Percentiles rank a stretch among this genome's conserved stretches.
Conservation (phyloP, 164 flowering plant genomes). For the Magnolia sinica region DNA sequence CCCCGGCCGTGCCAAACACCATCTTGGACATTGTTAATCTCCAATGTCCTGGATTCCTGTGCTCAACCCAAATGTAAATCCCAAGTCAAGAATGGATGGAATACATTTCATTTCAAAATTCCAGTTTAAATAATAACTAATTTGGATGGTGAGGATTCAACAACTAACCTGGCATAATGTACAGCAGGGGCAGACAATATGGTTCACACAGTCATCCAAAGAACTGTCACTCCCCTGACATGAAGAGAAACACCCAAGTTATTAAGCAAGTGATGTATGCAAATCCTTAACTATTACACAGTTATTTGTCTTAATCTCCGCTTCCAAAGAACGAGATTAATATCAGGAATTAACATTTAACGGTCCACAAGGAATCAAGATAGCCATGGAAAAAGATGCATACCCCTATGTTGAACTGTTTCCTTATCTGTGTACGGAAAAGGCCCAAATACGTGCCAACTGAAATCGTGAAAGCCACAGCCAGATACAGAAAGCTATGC, state of each 20-base stretch:
- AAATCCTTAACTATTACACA: neutral
- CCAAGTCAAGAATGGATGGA: neutral
- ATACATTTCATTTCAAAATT: too few species aligned
- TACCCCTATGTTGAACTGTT: constrained; percentile 82
- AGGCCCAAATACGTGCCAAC: constrained; percentile 59
- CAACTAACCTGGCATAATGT: constrained; percentile 59
- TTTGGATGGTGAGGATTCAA: neutral
- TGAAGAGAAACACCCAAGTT: neutral
- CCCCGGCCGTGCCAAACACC: constrained; percentile 95
- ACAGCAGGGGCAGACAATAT: constrained; percentile 79
- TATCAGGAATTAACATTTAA: too few species aligned
- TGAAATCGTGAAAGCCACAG: constrained; percentile 49
- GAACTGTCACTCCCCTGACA: constrained; percentile 69
- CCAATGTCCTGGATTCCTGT: constrained; percentile 90
- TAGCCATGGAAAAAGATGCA: constrained; percentile 9
- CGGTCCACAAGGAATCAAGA: neutral
- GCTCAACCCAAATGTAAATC: constrained; percentile 6
- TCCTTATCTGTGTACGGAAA: constrained; percentile 61
- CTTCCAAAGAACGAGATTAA: too few species aligned
- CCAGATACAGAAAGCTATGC: constrained; percentile 59
- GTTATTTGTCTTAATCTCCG: neutral
- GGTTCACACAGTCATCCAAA: constrained; percentile 72
- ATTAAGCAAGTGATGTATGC: neutral
- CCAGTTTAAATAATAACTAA: neutral
- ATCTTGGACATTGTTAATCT: constrained; percentile 89